phyloP scores from a whole-genome alignment of 2,329 filamentous ascomycete species.

The Penicillium sp. region DNA sequence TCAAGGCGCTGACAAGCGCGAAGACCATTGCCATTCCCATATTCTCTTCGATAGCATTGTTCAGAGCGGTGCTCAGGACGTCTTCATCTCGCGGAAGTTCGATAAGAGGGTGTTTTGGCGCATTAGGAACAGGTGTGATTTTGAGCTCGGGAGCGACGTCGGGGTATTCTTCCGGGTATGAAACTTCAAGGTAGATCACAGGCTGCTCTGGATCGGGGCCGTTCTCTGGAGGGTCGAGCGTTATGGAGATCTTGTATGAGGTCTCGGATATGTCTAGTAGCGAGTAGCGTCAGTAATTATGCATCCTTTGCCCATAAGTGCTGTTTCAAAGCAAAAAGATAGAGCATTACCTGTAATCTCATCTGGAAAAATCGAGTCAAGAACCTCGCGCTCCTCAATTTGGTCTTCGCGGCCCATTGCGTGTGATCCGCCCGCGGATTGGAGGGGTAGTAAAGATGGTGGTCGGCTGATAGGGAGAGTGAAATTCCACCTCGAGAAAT shows the following conservation, averaged over 20 bases:
- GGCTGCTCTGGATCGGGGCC: slow-evolving; percentile 63
- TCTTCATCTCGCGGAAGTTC: slow-evolving; percentile 79
- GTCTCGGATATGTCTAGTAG: slow-evolving; percentile 79
- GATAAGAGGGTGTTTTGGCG: slow-evolving; percentile 70
- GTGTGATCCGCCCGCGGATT: slow-evolving; percentile 32
- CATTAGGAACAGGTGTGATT: slow-evolving; percentile 72
- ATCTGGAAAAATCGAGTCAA: slow-evolving; percentile 97
- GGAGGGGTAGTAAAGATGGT: slow-evolving; percentile 31
- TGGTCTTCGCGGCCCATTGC: slow-evolving; percentile 74
- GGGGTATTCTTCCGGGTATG: slow-evolving; percentile 88
- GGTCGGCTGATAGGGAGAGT: slow-evolving; percentile 1
- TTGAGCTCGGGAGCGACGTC: slow-evolving; percentile 83
- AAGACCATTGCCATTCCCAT: slow-evolving; percentile 98
- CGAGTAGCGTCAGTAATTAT: slow-evolving; percentile 18
- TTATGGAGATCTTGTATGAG: slow-evolving; percentile 82
- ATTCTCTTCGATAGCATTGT: slow-evolving; percentile 83
- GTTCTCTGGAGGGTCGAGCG: slow-evolving; percentile 74
- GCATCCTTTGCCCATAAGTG: not conserved
- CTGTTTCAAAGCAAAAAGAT: not conserved
- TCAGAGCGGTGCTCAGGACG: slow-evolving; percentile 68
- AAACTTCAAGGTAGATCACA: slow-evolving; percentile 77
- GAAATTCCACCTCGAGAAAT: not conserved
- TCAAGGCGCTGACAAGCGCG: slow-evolving; percentile 81
- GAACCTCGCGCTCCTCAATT: slow-evolving; percentile 91
- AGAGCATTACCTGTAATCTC: slow-evolving; percentile 79